phyloP scores from a whole-genome alignment of 768 basidiomycete genomes.

The Macrocybe gigantea region DNA sequence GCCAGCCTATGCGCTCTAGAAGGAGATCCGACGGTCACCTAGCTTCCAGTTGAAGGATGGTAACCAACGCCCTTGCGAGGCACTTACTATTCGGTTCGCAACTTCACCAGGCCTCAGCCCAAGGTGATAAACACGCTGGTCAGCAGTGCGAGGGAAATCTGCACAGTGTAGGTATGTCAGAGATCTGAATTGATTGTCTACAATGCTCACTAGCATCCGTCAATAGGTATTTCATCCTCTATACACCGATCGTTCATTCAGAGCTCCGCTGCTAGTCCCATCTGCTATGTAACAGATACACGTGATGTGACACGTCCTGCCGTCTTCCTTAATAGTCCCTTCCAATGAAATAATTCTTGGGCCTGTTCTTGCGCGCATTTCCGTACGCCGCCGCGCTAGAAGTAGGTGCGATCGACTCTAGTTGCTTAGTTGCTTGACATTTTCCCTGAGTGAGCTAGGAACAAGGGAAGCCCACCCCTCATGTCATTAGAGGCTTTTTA shows the following conservation, averaged over 20 bases:
- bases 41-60: neutral
- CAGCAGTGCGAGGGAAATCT: slow-evolving; percentile 77
- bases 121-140: slow-evolving; percentile 75
- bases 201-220: slow-evolving; percentile 59
- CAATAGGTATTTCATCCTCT: slow-evolving; percentile 52
- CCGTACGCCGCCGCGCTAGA: too few relatives aligned
- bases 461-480: too few relatives aligned
- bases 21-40: slow-evolving; percentile 74
- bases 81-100: slow-evolving; percentile 69
- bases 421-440: too few relatives aligned
- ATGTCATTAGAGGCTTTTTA: too few relatives aligned
- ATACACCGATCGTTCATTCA: slow-evolving; percentile 5
- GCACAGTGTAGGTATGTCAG: slow-evolving; percentile 3
- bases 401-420: too few relatives aligned
- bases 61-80: neutral
- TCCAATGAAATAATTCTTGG: too few relatives aligned
- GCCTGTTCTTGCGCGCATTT: too few relatives aligned
- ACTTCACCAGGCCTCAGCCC: slow-evolving; percentile 73
- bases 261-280: neutral
- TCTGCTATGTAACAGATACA: too few relatives aligned
- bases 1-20: slow-evolving; percentile 61
- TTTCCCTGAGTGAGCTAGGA: too few relatives aligned
- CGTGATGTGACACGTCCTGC: too few relatives aligned
- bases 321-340: too few relatives aligned
- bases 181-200: neutral